Percentiles rank a stretch among this genome's conserved stretches.
Evolutionary conservation across 805 yeast species (phyloP).

Genomic region (Wickerhamomyces silvicola): DNA sequence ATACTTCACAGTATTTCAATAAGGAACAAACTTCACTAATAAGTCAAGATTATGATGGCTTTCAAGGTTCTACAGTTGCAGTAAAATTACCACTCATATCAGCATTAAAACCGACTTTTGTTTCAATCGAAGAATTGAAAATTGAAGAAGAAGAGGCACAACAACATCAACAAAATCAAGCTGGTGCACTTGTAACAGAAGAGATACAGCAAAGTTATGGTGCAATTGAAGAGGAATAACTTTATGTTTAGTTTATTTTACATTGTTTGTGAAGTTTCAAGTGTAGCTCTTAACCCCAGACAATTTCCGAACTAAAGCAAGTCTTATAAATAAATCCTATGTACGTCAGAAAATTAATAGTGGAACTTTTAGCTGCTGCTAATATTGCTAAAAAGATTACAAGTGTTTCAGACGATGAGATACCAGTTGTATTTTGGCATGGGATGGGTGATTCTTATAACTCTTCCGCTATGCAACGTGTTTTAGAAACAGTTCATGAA

Average conservation of each 20-base stretch:
- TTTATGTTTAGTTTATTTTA: no score
- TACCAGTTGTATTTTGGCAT: conserved; percentile 73
- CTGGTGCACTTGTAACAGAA: neutral
- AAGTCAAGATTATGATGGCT: conserved; percentile 18
- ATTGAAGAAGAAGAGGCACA: conserved; percentile 9
- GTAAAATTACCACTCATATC: conserved; percentile 8
- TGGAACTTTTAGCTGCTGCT: conserved; percentile 13
- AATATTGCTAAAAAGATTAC: conserved; percentile 15
- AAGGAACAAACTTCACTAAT: conserved; percentile 3
- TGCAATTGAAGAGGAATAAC: neutral
- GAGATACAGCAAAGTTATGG: neutral
- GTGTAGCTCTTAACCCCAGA: no score
- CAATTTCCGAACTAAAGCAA: neutral
- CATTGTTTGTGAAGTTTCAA: no score
- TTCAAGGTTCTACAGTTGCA: conserved; percentile 15
- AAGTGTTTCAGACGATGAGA: conserved; percentile 6
- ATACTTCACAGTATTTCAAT: conserved; percentile 8
- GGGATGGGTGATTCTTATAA: conserved; percentile 76
- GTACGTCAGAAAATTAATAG: conserved; percentile 12
- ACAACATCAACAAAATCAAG: conserved; percentile 32
- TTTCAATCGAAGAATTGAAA: conserved; percentile 8
- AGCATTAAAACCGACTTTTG: conserved; percentile 10
- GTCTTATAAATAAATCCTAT: conserved; percentile 3
- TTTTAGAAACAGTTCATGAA: conserved; percentile 34
- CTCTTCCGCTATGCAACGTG: conserved; percentile 49